phyloP scores from a whole-genome alignment of 2,329 filamentous ascomycete genomes.

The Sporothrix humicola region DNA sequence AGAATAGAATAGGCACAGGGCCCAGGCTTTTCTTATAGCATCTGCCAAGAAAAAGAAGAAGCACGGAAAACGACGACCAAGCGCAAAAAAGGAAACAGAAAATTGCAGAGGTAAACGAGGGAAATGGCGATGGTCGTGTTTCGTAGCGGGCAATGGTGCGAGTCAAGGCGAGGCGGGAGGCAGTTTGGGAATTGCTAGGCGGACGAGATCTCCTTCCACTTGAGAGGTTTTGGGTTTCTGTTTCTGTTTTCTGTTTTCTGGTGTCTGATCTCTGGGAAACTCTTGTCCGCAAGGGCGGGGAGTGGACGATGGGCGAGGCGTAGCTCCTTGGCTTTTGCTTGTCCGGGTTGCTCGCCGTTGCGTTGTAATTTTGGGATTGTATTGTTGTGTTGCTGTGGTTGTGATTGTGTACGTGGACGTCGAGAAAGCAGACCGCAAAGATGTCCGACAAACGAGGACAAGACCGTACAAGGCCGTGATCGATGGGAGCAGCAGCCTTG shows the following conservation, averaged over 20 bases:
- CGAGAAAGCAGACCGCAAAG: background rate
- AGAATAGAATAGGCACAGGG: slow-evolving; percentile 4
- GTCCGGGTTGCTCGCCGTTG: background rate
- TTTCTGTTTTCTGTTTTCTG: no score
- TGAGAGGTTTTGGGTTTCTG: background rate
- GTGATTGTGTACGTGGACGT: slow-evolving; percentile 20
- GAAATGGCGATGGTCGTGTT: slow-evolving; percentile 35
- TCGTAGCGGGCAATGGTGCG: slow-evolving; percentile 19
- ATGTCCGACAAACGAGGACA: slow-evolving; percentile 15
- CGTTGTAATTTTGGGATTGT: background rate
- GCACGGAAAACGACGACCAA: background rate
- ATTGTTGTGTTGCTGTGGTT: slow-evolving; percentile 13
- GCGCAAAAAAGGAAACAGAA: background rate
- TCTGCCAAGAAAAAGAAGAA: slow-evolving; percentile 29
- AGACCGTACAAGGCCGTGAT: slow-evolving; percentile 2
- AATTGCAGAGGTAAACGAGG: background rate
- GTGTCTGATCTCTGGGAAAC: slow-evolving; percentile 17
- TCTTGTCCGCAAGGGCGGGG: slow-evolving; percentile 31
- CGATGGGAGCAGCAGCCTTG: slow-evolving; percentile 28
- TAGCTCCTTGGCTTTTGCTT: slow-evolving; percentile 29
- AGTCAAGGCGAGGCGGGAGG: background rate
- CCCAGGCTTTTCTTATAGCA: slow-evolving; percentile 24
- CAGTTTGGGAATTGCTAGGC: slow-evolving; percentile 12
- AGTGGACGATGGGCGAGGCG: slow-evolving; percentile 16
- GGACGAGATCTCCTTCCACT: slow-evolving; percentile 9